Base-by-base conservation (phyloP, 257 asterid genomes). In the Fraxinus excelsior region DNA sequence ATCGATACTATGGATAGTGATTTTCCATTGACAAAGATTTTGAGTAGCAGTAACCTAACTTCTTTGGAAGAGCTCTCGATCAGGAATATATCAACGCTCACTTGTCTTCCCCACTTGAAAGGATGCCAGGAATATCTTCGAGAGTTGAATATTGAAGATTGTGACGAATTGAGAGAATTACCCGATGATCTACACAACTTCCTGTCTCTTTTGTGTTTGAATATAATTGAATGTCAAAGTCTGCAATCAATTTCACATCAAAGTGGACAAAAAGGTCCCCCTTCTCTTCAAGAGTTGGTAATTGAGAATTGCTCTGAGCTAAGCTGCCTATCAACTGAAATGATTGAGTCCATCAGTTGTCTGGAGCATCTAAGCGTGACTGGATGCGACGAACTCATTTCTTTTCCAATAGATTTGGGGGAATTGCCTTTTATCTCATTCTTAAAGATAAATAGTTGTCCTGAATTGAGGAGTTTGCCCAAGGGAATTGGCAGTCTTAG, bases 361-460 rank as follows among this genome's bases (percentile, higher is more conserved):
- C 67, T 80, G 0, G 6, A 31, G 19, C 0, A 0, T 1, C 19
- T 83, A 38, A 0, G 0, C 1, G 64, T 74, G 1, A 0, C 0
- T 0, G 0, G 0, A 0, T 71, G 82, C 42, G 4, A 4, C 0
- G 44, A 79, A 68, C 72, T 83, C 19, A 40, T 37, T 16, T 42
- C 80, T 2, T 68, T 49, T 6, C 58, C 79, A 16, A 29, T 29
- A 32, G 71, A 29, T 5, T 29, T 10, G 7, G 9, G 21, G 42
- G 13, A 2, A 51, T 34, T 28, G 56, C 75, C 77, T 62, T 34
- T 28, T 60, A 72, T 82, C 32, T 64, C 71, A 0, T 0, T 0
- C 3, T 10, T 82, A 0, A 10, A 13, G 3, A 77, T 77, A 31
- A 0, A 0, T 0, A 9, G 1, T 7, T 77, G 76, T n/a, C 37